These are phyloP conservation scores for Linnemannia exigua DNA, from an alignment of 192 early-diverging fungal species.

Conservation along the genomic window DNA sequence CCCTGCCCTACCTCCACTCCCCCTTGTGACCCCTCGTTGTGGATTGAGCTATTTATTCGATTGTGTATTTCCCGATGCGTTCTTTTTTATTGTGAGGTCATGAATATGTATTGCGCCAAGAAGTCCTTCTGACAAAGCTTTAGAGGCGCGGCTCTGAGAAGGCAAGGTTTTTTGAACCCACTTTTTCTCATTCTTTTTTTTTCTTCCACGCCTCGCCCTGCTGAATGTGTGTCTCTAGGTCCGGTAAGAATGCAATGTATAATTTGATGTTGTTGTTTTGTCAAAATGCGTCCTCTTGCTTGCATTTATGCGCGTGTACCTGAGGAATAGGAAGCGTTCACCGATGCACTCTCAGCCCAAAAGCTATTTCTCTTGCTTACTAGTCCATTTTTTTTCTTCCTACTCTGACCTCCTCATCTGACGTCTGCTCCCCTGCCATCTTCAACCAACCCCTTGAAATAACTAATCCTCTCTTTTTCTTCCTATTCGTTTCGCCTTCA, in stretches of 20 bases:
- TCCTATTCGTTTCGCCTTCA: background rate
- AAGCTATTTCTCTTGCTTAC: background rate
- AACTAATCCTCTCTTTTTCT: background rate
- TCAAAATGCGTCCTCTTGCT: no score
- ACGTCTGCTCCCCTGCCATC: background rate
- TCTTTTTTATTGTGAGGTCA: background rate
- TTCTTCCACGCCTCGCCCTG: background rate
- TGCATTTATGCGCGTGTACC: no score
- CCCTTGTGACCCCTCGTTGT: background rate
- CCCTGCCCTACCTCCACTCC: background rate
- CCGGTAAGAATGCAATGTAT: conserved; percentile 27
- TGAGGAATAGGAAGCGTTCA: no score
- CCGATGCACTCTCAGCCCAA: background rate
- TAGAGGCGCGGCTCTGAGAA: no score
- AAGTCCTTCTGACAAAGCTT: background rate
- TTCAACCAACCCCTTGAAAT: background rate
- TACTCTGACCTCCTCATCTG: background rate
- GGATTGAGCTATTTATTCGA: background rate
- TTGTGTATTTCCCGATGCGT: background rate
- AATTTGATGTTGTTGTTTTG: background rate
- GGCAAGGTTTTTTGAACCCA: background rate
- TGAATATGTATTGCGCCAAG: background rate
- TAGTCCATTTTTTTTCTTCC: background rate
- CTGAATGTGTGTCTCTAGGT: conserved; percentile 13
- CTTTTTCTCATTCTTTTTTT: background rate